Percentiles rank a stretch among this genome's conserved stretches.
These are phyloP conservation scores for Ceratocystis albifundus DNA, from an alignment of 2,329 filamentous ascomycete species.

Conservation along the genomic window DNA sequence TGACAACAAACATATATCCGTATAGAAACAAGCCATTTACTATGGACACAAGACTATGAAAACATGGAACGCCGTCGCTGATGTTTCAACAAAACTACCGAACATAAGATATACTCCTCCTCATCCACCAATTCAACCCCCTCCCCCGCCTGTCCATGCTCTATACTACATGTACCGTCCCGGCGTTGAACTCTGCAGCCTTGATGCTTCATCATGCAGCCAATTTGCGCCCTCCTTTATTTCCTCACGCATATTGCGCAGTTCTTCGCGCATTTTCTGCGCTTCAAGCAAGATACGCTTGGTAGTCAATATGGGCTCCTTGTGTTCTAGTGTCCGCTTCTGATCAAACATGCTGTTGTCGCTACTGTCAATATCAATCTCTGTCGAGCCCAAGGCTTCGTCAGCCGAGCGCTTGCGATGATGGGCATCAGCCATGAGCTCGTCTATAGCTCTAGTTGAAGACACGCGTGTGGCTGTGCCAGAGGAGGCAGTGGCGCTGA, in stretches of 20 bases:
- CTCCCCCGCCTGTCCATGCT: not conserved
- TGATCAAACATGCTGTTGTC: not conserved
- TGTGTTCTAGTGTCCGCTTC: slow-evolving; percentile 18
- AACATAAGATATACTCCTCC: not conserved
- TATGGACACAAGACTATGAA: too few species aligned
- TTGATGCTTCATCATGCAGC: slow-evolving; percentile 38
- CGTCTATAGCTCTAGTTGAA: slow-evolving; percentile 21
- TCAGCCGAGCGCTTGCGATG: slow-evolving; percentile 30
- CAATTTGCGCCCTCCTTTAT: slow-evolving; percentile 39
- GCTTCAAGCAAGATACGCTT: slow-evolving; percentile 37
- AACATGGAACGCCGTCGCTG: too few species aligned
- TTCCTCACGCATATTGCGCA: slow-evolving; percentile 35
- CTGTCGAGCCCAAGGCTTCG: slow-evolving; percentile 25
- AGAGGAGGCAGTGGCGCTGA: not conserved
- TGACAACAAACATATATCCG: too few species aligned
- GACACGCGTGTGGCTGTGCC: slow-evolving; percentile 7
- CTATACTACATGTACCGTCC: not conserved
- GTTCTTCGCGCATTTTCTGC: slow-evolving; percentile 33
- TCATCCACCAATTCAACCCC: not conserved
- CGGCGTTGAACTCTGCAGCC: slow-evolving; percentile 31
- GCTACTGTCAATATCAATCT: not conserved
- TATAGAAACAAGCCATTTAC: too few species aligned
- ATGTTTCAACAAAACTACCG: not conserved
- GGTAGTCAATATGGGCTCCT: slow-evolving; percentile 23
- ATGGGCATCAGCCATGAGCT: slow-evolving; percentile 26